Base-by-base conservation (phyloP, 768 basidiomycete genomes). In the Cyclocybe cylindracea region DNA sequence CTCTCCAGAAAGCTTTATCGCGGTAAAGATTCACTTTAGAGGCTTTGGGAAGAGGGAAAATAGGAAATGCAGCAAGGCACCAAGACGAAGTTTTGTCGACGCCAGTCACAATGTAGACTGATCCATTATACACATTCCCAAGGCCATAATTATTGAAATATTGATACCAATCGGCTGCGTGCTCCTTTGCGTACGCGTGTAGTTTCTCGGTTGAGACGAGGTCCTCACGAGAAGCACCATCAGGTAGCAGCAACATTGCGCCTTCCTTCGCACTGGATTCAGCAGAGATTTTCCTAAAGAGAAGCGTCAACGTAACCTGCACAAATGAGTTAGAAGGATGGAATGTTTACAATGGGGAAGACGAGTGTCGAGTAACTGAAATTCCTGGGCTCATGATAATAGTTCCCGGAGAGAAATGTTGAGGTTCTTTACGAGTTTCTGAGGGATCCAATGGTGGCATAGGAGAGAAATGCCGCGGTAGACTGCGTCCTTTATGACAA, bases 191-290 rank as follows among this genome's bases (percentile, higher is more conserved):
- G 14, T 56, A 59, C 34, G 49, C 32, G 7, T 47, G 44, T 7
- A 58, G 43, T 0, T 46, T 50, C 3, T 10, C 9, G 7, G 41
- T 54, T 0, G 51, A 46, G 0, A 39, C 16, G 8, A 56, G 45
- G 32, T 62, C 58, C 46, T 62, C 50, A 13, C 53, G 49, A 1
- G 48, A 51, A 7, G 58, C 55, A 8, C 61, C 61, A 14, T 55
- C 42, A 6, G 56, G 56, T 2, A 60, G 36, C 1, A 57, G 40
- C 5, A 62, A 44, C 10, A 62, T 49, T 0, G 42, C 55, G 3
- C 50, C 58, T 39, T 62, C 56, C 4, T 36, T 19, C 7, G 36
- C 50, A 10, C 33, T 33, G 8, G 47, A 46, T 5, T 31, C 42
- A 7, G 55, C 46, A 31, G 18, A 34, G 3, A 47, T 10, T 7